Evolutionary conservation across 305 asterid genomes (phyloP).

Genomic region (Withania somnifera): DNA sequence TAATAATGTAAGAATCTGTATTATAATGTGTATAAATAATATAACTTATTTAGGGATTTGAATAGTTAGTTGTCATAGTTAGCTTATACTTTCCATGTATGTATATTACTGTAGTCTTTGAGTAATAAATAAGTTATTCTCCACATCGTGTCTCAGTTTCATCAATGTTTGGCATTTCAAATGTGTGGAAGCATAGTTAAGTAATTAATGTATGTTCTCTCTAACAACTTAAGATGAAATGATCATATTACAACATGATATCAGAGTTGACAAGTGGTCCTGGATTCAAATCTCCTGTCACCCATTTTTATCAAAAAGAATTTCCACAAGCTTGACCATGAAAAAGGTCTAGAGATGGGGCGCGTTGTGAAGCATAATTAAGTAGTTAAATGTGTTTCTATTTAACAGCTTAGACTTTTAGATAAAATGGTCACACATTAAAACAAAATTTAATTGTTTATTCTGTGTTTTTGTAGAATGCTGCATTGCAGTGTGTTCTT

Average conservation of each 20-base stretch:
- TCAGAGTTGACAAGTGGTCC: not conserved
- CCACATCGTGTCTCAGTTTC: too few relatives aligned
- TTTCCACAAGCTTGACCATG: not conserved
- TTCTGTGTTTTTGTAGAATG: not conserved
- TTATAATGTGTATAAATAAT: too few relatives aligned
- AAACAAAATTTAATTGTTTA: not conserved
- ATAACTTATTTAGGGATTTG: too few relatives aligned
- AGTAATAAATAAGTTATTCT: too few relatives aligned
- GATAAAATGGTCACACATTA: not conserved
- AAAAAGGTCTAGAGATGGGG: not conserved
- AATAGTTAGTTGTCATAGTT: too few relatives aligned
- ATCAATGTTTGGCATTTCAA: too few relatives aligned
- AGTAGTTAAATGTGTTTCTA: not conserved
- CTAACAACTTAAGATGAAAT: not conserved
- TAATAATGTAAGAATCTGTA: too few relatives aligned
- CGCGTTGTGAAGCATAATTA: not conserved
- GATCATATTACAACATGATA: not conserved
- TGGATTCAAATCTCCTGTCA: not conserved
- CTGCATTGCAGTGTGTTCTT: not conserved
- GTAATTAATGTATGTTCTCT: not conserved
- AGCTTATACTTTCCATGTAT: too few relatives aligned
- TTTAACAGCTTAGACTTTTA: not conserved
- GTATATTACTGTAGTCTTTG: too few relatives aligned
- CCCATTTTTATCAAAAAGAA: not conserved
- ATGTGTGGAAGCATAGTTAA: not conserved